phyloP scores from a whole-genome alignment of 768 basidiomycete species.

The Hypholoma fasciculare region DNA sequence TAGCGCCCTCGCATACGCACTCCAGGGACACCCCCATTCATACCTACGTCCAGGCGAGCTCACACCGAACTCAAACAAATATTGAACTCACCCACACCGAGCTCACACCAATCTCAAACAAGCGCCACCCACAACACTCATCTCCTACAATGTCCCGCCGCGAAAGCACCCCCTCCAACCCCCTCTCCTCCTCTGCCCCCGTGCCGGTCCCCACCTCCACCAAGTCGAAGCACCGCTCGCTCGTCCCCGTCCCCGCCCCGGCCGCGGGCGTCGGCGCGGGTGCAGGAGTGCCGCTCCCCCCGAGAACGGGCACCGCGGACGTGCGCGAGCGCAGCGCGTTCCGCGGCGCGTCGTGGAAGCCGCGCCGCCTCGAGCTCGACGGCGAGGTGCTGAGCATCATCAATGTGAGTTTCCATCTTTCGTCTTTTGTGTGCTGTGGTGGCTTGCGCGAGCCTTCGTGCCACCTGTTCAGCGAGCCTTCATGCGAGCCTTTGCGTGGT shows the following conservation, averaged over 20 bases:
- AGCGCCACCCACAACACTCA: background rate
- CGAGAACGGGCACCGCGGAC: slow-evolving; percentile 19
- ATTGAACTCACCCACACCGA: background rate
- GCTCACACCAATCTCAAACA: background rate
- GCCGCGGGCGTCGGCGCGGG: too few species aligned
- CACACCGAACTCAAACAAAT: too few species aligned
- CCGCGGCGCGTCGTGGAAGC: slow-evolving; percentile 22
- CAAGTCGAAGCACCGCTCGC: slow-evolving; percentile 4
- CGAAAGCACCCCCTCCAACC: slow-evolving; percentile 14
- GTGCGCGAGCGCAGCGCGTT: slow-evolving; percentile 22
- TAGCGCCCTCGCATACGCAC: too few species aligned
- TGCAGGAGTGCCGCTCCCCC: slow-evolving; percentile 3
- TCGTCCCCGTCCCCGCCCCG: background rate
- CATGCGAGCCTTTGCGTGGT: too few species aligned
- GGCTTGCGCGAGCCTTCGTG: background rate
- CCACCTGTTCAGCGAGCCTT: too few species aligned
- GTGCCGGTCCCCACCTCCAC: too few species aligned
- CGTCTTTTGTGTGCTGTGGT: background rate
- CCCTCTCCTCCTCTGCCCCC: slow-evolving; percentile 8
- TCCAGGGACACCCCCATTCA: too few species aligned
- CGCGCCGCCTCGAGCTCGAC: slow-evolving; percentile 22
- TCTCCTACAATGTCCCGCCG: background rate
- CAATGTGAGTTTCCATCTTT: slow-evolving; percentile 18
- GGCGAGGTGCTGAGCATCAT: slow-evolving; percentile 21
- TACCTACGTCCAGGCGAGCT: too few species aligned